Percentiles rank a stretch among this genome's conserved stretches.
phyloP scores from a whole-genome alignment of 345 rosid species.

The Lepidium africanum region DNA sequence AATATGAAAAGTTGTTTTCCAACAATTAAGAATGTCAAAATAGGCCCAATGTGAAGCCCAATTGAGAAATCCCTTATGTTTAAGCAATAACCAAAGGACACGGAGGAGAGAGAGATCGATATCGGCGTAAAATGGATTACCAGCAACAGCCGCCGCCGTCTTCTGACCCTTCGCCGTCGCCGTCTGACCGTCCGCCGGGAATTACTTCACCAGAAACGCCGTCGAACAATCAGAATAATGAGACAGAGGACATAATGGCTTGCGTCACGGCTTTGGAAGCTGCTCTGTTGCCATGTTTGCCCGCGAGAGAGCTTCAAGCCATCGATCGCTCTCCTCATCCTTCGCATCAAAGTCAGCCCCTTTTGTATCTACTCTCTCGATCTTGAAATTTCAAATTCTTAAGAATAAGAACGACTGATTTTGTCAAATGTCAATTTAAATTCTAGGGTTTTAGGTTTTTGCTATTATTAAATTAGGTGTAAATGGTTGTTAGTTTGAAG shows the following conservation, averaged over 20 bases:
- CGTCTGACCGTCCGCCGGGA: slow-evolving; percentile 16
- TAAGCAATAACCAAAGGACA: not conserved
- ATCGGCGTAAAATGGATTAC: slow-evolving; percentile 17
- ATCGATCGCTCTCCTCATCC: slow-evolving; percentile 94
- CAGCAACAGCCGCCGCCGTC: slow-evolving; percentile 16
- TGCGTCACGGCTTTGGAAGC: slow-evolving; percentile 79
- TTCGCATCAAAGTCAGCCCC: slow-evolving; percentile 81
- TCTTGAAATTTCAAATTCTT: not conserved
- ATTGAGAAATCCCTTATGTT: not conserved
- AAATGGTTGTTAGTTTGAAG: not conserved
- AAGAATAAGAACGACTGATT: not conserved
- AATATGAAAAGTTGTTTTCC: no score
- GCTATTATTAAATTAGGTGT: not conserved
- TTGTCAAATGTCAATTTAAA: not conserved
- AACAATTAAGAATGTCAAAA: no score
- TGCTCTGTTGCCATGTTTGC: slow-evolving; percentile 90
- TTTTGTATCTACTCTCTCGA: not conserved
- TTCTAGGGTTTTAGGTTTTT: not conserved
- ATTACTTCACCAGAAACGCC: slow-evolving; percentile 26
- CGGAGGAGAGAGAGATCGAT: not conserved
- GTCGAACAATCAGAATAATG: slow-evolving; percentile 26
- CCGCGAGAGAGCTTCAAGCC: slow-evolving; percentile 97
- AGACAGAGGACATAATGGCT: slow-evolving; percentile 56
- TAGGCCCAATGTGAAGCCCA: not conserved
- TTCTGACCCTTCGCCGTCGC: slow-evolving; percentile 17